Evolutionary conservation across 2,329 filamentous ascomycete genomes (phyloP).

Genomic region (Exophiala phaeomuriformis): DNA sequence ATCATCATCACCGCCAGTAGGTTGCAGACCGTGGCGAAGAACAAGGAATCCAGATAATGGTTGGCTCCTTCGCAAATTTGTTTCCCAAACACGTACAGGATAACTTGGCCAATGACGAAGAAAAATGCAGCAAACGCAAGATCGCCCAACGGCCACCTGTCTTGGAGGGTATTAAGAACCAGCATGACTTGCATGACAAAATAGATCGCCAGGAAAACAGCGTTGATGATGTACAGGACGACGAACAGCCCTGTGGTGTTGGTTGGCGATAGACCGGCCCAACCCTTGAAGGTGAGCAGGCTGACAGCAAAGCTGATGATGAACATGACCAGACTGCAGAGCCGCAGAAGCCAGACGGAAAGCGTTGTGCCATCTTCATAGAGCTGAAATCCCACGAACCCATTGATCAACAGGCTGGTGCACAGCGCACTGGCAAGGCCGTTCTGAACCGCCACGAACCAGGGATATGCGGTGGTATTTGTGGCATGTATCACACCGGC

Average conservation of each 20-base stretch:
- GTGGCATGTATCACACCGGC: constrained; percentile 78
- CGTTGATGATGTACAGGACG: constrained; percentile 85
- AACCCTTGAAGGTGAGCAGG: constrained; percentile 85
- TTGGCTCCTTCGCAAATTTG: constrained; percentile 75
- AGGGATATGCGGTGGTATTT: constrained; percentile 71
- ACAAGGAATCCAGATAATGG: constrained; percentile 90
- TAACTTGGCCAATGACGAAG: constrained; percentile 83
- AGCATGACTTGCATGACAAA: constrained; percentile 80
- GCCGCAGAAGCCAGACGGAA: constrained; percentile 84
- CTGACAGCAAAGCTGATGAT: constrained; percentile 78
- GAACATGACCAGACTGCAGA: constrained; percentile 74
- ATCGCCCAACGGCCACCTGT: constrained; percentile 90
- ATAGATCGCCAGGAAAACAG: constrained; percentile 77
- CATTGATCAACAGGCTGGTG: constrained; percentile 88
- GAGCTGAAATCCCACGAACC: constrained; percentile 95
- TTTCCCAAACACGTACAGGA: constrained; percentile 82
- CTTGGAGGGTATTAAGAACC: constrained; percentile 81
- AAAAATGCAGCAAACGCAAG: constrained; percentile 86
- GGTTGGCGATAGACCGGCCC: constrained; percentile 75
- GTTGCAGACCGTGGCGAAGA: constrained; percentile 92
- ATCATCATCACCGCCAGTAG: constrained; percentile 98
- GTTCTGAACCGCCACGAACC: constrained; percentile 82
- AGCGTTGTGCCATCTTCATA: constrained; percentile 94
- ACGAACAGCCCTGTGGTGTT: constrained; percentile 87
- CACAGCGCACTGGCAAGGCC: constrained; percentile 79